Conservation (phyloP, 495 filamentous ascomycete genomes). For the Tetracladium setigerum region DNA sequence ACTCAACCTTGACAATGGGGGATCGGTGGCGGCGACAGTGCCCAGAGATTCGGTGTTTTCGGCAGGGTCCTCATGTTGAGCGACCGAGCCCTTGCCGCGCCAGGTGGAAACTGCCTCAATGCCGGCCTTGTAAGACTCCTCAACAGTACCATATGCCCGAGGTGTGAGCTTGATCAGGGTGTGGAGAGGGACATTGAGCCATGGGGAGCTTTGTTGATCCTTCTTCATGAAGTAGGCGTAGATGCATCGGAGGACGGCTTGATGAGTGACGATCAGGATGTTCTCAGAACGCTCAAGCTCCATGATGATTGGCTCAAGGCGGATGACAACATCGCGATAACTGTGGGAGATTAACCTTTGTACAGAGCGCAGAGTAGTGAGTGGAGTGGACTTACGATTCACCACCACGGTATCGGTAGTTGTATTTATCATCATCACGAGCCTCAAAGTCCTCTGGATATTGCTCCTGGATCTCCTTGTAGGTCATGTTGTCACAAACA, state of each 20-base stretch:
- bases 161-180: constrained; percentile 95
- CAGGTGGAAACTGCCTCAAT: constrained; percentile 94
- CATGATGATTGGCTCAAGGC: constrained; percentile 98
- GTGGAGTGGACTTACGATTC: constrained; percentile 47
- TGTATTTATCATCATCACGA: constrained; percentile 95
- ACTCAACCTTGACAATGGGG: too few species aligned
- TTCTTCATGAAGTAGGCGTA: constrained; percentile 99
- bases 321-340: constrained; percentile 95
- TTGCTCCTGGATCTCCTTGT: constrained; percentile 79
- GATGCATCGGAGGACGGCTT: constrained; percentile 92
- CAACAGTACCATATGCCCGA: constrained; percentile 84
- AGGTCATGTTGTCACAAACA: constrained; percentile 91
- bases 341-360: constrained; percentile 3
- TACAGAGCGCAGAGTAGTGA: not conserved
- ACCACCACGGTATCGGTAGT: constrained; percentile 95
- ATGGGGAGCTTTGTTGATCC: constrained; percentile 85
- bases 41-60: constrained; percentile 6
- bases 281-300: constrained; percentile 93
- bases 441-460: constrained; percentile 94
- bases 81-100: constrained; percentile 82
- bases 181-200: constrained; percentile 93
- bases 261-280: constrained; percentile 96
- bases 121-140: constrained; percentile 77
- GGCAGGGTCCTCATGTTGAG: constrained; percentile 49
- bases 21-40: not conserved